These are phyloP conservation scores for Tuber melanosporum DNA, from an alignment of 495 filamentous ascomycete genomes.

Conservation along the genomic window DNA sequence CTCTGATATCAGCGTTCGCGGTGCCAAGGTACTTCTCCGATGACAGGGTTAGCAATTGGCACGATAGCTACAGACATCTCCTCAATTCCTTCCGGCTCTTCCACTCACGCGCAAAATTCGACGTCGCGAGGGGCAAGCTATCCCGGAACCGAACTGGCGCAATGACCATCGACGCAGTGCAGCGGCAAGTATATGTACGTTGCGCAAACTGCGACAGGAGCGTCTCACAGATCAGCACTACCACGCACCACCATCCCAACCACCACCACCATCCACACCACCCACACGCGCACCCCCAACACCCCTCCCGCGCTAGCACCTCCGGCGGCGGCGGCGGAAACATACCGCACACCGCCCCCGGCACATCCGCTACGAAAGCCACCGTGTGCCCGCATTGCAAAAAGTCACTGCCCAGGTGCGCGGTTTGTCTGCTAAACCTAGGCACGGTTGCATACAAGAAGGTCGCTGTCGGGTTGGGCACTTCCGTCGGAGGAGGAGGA, in stretches of 20 bases:
- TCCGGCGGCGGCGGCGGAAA: conserved; percentile 7
- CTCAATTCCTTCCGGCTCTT: conserved; percentile 71
- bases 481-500: conserved; percentile 12
- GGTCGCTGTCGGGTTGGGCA: conserved; percentile 11
- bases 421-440: conserved; percentile 77
- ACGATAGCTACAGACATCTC: conserved; percentile 66
- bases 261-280: conserved; percentile 17
- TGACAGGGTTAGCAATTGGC: conserved; percentile 68
- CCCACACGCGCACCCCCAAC: conserved; percentile 18
- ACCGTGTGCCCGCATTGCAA: conserved; percentile 78
- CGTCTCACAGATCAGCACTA: conserved; percentile 14
- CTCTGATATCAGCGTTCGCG: conserved; percentile 73
- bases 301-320: conserved; percentile 11
- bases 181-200: conserved; percentile 69
- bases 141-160: conserved; percentile 55
- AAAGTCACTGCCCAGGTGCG: conserved; percentile 79
- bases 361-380: conserved; percentile 38
- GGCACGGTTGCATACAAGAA: conserved; percentile 49
- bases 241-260: conserved; percentile 20
- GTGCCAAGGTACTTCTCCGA: conserved; percentile 76
- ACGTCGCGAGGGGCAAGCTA: conserved; percentile 54
- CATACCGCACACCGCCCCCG: neutral
- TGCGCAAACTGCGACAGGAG: conserved; percentile 73
- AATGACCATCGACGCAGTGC: conserved; percentile 58
- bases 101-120: conserved; percentile 58